These are phyloP conservation scores for Suhomyces emberorum DNA, from an alignment of 805 yeast genomes.

Conservation along the genomic window DNA sequence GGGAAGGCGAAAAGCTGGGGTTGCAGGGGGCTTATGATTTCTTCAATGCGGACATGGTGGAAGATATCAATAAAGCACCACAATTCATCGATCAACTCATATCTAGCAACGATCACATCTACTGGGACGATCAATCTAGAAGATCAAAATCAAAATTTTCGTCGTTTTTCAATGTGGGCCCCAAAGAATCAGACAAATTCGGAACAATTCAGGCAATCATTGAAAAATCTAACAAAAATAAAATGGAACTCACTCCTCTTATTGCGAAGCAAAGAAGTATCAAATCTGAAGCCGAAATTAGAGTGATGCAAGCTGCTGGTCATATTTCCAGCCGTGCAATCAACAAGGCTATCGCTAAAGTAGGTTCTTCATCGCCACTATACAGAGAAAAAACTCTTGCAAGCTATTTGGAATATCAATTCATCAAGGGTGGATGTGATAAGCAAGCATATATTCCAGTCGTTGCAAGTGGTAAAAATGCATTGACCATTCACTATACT, in stretches of 20 bases:
- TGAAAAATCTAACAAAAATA: constrained; percentile 30
- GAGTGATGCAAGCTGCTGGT: constrained; percentile 78
- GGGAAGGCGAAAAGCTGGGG: constrained; percentile 97
- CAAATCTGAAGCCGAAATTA: constrained; percentile 75
- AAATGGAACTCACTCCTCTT: constrained; percentile 42
- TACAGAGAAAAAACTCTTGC: constrained; percentile 74
- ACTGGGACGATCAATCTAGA: constrained; percentile 45
- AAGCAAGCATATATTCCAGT: constrained; percentile 91
- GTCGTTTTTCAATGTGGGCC: constrained; percentile 15
- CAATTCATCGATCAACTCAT: constrained; percentile 47
- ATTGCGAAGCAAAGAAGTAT: constrained; percentile 55
- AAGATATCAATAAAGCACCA: constrained; percentile 44
- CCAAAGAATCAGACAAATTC: constrained; percentile 2
- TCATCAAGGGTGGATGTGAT: constrained; percentile 85
- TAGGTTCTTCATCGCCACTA: constrained; percentile 44
- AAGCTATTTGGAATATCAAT: constrained; percentile 76
- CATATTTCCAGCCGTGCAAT: constrained; percentile 79
- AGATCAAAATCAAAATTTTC: constrained; percentile 12
- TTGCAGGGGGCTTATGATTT: constrained; percentile 73
- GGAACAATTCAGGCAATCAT: constrained; percentile 18
- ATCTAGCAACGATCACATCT: constrained; percentile 48
- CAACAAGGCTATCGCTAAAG: constrained; percentile 72
- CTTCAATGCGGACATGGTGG: constrained; percentile 83
- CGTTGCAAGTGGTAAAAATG: constrained; percentile 90
- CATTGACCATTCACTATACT: constrained; percentile 90